A percentile compares a stretch with the other conserved stretches of the same genome.
Evolutionary conservation across 352 stramenopile genomes (phyloP).

Genomic region (Salisapilia sapeloensis): DNA sequence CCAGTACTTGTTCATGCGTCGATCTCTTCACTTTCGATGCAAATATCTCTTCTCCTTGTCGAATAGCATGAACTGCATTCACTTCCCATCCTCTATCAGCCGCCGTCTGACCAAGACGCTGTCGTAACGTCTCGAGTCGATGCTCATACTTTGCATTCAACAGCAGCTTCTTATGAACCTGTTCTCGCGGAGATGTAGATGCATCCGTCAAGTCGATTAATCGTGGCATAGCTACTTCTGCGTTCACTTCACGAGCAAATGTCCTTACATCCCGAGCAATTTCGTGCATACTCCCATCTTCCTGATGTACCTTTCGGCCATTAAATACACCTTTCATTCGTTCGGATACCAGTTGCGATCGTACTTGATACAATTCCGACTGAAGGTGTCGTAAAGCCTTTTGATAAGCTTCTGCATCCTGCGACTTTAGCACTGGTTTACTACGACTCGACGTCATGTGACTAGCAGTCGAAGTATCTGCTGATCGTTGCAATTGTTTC

Average conservation of each 20-base stretch:
- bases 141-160: slow-evolving; percentile 18
- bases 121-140: slow-evolving; percentile 19
- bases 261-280: slow-evolving; percentile 27
- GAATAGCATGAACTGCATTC: slow-evolving; percentile 40
- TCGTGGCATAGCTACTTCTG: slow-evolving; percentile 43
- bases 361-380: slow-evolving; percentile 24
- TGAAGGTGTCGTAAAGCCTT: slow-evolving; percentile 39
- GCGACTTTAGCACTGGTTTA: slow-evolving; percentile 16
- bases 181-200: slow-evolving; percentile 10
- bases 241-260: slow-evolving; percentile 32
- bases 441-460: slow-evolving; percentile 5
- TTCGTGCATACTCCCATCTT: slow-evolving; percentile 14
- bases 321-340: slow-evolving; percentile 33
- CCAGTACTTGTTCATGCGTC: no score
- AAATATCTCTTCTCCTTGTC: slow-evolving; percentile 42
- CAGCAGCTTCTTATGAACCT: slow-evolving; percentile 34
- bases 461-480: slow-evolving; percentile 14
- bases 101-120: slow-evolving; percentile 19
- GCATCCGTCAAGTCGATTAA: slow-evolving; percentile 33
- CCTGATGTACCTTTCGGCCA: slow-evolving; percentile 5
- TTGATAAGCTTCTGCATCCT: slow-evolving; percentile 37
- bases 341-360: slow-evolving; percentile 33
- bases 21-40: no score
- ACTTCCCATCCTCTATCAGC: slow-evolving; percentile 32
- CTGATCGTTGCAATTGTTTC: slow-evolving; percentile 63